Percentiles rank a stretch among this genome's conserved stretches.
Evolutionary conservation across 148 eudicot species (phyloP).

Genomic region (Persicaria tinctoria): DNA sequence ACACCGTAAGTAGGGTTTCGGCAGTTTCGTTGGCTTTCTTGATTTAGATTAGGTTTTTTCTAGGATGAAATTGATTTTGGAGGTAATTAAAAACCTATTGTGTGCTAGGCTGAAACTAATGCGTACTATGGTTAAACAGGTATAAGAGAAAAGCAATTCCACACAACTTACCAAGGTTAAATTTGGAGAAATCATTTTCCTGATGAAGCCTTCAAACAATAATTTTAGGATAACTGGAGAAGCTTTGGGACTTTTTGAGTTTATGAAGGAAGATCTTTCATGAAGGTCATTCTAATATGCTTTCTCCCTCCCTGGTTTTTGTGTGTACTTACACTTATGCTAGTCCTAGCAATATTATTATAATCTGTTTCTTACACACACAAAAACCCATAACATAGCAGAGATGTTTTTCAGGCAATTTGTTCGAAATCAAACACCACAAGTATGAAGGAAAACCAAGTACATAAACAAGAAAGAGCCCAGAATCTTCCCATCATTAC

Average conservation of each 20-base stretch:
- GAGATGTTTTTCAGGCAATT: no score
- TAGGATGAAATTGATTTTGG: not conserved
- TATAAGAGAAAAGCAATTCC: not conserved
- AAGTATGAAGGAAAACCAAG: not conserved
- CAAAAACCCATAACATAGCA: no score
- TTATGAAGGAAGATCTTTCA: not conserved
- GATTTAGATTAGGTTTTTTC: not conserved
- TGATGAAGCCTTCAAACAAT: not conserved
- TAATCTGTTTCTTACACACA: no score
- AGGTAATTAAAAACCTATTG: not conserved
- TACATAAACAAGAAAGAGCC: not conserved
- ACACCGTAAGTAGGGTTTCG: not conserved
- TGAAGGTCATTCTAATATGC: not conserved
- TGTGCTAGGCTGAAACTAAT: not conserved
- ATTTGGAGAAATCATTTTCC: not conserved
- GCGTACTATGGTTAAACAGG: not conserved
- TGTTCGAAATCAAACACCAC: no score
- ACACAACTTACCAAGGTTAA: not conserved
- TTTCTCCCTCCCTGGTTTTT: not conserved
- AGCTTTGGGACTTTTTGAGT: not conserved
- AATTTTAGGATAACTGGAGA: not conserved
- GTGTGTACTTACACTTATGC: not conserved
- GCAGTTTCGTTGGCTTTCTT: not conserved
- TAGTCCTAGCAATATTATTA: not conserved
- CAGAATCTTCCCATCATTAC: not conserved